Evolutionary conservation across 2,329 filamentous ascomycete species (phyloP).

Genomic region (Catunica adiposa): DNA sequence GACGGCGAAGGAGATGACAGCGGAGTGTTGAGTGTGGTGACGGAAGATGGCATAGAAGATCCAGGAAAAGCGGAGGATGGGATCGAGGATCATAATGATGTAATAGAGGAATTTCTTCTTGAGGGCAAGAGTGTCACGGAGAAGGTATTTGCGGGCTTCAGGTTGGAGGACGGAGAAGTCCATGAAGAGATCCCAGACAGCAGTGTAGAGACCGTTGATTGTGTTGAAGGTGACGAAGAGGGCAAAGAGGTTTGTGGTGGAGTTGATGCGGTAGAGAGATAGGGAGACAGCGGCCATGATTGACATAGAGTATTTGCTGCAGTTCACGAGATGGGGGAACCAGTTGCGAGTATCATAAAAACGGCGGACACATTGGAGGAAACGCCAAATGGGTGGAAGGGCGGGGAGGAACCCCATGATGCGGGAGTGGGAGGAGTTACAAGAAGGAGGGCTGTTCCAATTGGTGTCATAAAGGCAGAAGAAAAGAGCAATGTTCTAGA

Average conservation of each 20-base stretch:
- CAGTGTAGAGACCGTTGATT: conserved; percentile 69
- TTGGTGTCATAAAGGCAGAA: conserved; percentile 77
- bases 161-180: conserved; percentile 86
- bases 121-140: conserved; percentile 66
- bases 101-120: conserved; percentile 77
- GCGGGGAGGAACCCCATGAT: conserved; percentile 72
- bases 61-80: conserved; percentile 82
- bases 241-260: conserved; percentile 38
- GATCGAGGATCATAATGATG: conserved; percentile 63
- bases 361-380: conserved; percentile 77
- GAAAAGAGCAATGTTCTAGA: conserved; percentile 74
- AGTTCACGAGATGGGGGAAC: conserved; percentile 86
- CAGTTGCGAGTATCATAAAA: conserved; percentile 73
- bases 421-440: conserved; percentile 73
- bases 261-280: conserved; percentile 66
- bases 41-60: conserved; percentile 82
- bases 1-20: conserved; percentile 64
- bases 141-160: conserved; percentile 45
- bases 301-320: conserved; percentile 76
- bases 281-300: conserved; percentile 65
- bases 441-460: conserved; percentile 58
- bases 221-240: conserved; percentile 65
- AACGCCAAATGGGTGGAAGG: conserved; percentile 77
- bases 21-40: conserved; percentile 65
- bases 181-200: conserved; percentile 89